Evolutionary conservation across 257 asterid species (phyloP).

Genomic region (Salvia miltiorrhiza): DNA sequence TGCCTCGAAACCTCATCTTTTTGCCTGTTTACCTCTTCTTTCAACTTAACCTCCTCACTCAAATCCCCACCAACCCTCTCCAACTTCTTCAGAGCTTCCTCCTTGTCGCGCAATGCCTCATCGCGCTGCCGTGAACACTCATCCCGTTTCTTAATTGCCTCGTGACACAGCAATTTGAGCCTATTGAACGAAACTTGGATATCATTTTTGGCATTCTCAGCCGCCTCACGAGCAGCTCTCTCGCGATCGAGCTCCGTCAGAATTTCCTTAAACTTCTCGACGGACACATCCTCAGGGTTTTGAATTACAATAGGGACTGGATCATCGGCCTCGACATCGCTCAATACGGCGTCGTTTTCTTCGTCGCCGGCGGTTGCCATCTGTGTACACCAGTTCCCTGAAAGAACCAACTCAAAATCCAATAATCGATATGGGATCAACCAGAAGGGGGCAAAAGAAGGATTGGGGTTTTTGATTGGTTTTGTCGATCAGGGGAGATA

Average conservation of each 20-base stretch:
- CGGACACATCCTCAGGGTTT: constrained; percentile 49
- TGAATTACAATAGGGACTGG: constrained; percentile 45
- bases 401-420: constrained; percentile 20
- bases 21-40: constrained; percentile 49
- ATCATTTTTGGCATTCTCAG: constrained; percentile 68
- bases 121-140: constrained; percentile 80
- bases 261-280: constrained; percentile 61
- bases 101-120: constrained; percentile 68
- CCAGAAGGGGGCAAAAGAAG: neutral
- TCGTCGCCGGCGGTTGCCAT: constrained; percentile 69
- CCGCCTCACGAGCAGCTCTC: constrained; percentile 66
- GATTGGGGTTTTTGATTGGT: constrained; percentile 28
- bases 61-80: constrained; percentile 41
- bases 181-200: constrained; percentile 69
- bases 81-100: constrained; percentile 47
- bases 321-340: constrained; percentile 96
- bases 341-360: constrained; percentile 67
- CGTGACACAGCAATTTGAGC: constrained; percentile 78
- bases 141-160: constrained; percentile 83
- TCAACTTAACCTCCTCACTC: constrained; percentile 44
- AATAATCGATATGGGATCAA: constrained; percentile 5
- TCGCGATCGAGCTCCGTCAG: constrained; percentile 87
- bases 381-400: constrained; percentile 16
- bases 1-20: constrained; percentile 48
- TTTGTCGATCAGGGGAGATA: constrained; percentile 16